Percentiles rank a stretch among this genome's conserved stretches.
Conservation (phyloP, 345 rosid species). For the Microthlaspi erraticum region DNA sequence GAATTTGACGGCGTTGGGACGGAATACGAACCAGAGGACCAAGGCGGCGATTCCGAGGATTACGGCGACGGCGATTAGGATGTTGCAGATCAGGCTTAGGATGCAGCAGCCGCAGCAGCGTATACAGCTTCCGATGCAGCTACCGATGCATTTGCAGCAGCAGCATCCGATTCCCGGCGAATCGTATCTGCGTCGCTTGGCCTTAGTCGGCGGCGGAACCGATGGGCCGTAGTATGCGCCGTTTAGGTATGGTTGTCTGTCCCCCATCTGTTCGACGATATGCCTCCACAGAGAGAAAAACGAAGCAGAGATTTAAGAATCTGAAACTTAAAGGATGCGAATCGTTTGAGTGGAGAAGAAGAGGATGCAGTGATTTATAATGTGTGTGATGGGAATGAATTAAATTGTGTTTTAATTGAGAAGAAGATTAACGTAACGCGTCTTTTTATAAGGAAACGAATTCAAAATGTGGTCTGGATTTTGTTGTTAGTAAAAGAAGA, state of each 20-base stretch:
- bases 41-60: constrained; percentile 50
- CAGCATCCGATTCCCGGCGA: constrained; percentile 51
- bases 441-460: constrained; percentile 17
- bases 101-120: constrained; percentile 63
- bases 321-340: no score
- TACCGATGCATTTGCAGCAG: constrained; percentile 56
- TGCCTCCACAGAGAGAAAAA: constrained; percentile 25
- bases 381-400: not conserved
- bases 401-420: constrained; percentile 3
- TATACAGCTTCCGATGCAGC: constrained; percentile 49
- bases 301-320: not conserved
- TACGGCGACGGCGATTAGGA: constrained; percentile 48
- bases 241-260: constrained; percentile 48
- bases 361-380: not conserved
- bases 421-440: constrained; percentile 22
- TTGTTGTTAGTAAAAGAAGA: not conserved
- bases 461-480: constrained; percentile 11
- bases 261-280: constrained; percentile 44
- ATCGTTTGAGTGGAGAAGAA: not conserved
- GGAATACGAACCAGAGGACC: constrained; percentile 66
- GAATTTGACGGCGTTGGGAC: constrained; percentile 62
- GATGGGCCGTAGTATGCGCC: constrained; percentile 80
- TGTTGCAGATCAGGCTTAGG: constrained; percentile 53
- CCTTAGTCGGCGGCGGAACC: constrained; percentile 50
- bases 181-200: constrained; percentile 49